These are phyloP conservation scores for Nitzschia sp. DNA, from an alignment of 108 stramenopile genomes.

Conservation along the genomic window DNA sequence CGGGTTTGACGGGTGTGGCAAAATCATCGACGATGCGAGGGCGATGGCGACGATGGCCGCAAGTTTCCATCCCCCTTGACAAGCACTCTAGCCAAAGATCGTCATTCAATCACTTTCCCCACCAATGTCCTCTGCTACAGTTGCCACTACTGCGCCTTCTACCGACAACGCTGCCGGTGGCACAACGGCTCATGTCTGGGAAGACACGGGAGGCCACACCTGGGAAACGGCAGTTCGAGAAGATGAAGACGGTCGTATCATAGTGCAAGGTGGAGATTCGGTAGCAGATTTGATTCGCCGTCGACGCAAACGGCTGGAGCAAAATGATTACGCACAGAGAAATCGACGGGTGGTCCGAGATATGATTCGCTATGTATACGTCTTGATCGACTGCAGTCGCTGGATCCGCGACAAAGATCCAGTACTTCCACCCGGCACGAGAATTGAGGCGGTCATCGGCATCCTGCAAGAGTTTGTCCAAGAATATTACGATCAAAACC, in stretches of 20 bases:
- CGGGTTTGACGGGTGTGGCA: too few relatives aligned
- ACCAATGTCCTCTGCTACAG: neutral
- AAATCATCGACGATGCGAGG: too few relatives aligned
- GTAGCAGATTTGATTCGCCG: conserved; percentile 65
- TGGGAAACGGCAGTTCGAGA: conserved; percentile 82
- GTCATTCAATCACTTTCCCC: neutral
- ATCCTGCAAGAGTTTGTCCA: conserved; percentile 64
- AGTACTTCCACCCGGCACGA: conserved; percentile 61
- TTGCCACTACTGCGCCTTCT: neutral
- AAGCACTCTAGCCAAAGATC: too few relatives aligned
- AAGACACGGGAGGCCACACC: conserved; percentile 57
- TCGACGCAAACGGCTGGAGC: conserved; percentile 71
- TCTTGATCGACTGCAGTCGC: conserved; percentile 73
- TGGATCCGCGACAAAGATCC: conserved; percentile 78
- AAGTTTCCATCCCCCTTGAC: too few relatives aligned
- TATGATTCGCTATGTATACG: conserved; percentile 85
- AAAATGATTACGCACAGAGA: conserved; percentile 68
- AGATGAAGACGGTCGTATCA: conserved; percentile 81
- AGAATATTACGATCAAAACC: conserved; percentile 88
- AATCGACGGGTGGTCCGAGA: conserved; percentile 76
- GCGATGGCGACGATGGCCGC: conserved; percentile 9
- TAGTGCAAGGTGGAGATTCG: conserved; percentile 50
- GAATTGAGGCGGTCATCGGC: conserved; percentile 58
- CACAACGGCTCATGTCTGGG: conserved; percentile 61
- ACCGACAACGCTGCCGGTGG: neutral